These are phyloP conservation scores for Trichoderma sp. DNA, from an alignment of 2,329 filamentous ascomycete species.

Conservation along the genomic window DNA sequence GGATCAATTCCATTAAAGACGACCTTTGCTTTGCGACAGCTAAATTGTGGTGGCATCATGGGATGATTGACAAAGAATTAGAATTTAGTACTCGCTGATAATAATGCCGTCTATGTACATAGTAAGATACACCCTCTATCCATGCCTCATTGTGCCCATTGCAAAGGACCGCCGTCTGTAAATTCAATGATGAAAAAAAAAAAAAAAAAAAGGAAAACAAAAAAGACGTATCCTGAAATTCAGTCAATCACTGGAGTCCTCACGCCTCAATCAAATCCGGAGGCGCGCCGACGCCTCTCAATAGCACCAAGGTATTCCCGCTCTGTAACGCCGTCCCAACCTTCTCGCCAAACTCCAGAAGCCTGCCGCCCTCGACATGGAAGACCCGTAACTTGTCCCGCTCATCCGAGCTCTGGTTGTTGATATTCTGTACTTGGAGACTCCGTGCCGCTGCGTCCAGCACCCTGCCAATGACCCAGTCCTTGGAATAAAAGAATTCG, in stretches of 20 bases:
- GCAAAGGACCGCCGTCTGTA: background rate
- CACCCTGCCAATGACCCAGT: conserved; percentile 87
- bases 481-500: conserved; percentile 76
- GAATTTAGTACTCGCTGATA: background rate
- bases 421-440: conserved; percentile 79
- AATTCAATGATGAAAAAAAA: background rate
- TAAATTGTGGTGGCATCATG: background rate
- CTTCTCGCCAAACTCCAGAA: conserved; percentile 88
- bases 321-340: conserved; percentile 71
- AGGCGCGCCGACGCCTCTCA: conserved; percentile 82
- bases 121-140: background rate
- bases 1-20: background rate
- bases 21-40: too few relatives aligned
- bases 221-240: background rate
- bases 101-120: background rate
- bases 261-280: conserved; percentile 66
- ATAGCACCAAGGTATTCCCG: conserved; percentile 86
- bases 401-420: conserved; percentile 75
- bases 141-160: background rate
- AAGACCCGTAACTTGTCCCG: conserved; percentile 83
- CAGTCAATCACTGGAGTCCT: background rate
- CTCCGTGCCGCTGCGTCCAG: conserved; percentile 76
- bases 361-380: conserved; percentile 83
- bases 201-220: background rate
- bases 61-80: background rate